phyloP scores from a whole-genome alignment of 306 rosid species.

The Cicer cuneatum region DNA sequence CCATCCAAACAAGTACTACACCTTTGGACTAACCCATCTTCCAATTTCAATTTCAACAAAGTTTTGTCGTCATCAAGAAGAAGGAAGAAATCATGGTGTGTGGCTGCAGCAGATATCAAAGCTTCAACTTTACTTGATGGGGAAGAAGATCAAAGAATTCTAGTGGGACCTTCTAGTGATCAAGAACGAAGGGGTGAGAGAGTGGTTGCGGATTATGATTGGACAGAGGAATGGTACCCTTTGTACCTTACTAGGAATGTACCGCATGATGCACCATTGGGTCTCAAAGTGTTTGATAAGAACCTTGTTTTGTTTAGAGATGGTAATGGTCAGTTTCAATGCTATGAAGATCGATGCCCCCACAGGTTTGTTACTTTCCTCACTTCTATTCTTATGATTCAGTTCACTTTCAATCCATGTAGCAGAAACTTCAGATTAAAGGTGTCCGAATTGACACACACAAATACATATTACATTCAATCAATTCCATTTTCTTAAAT shows the following conservation, averaged over 20 bases:
- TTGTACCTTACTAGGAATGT: slow-evolving; percentile 71
- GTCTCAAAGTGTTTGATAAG: slow-evolving; percentile 76
- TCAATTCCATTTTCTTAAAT: too few species aligned
- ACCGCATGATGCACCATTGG: slow-evolving; percentile 89
- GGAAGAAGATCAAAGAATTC: slow-evolving; percentile 51
- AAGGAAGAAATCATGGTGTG: slow-evolving; percentile 39
- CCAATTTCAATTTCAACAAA: slow-evolving; percentile 38
- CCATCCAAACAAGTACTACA: slow-evolving; percentile 30
- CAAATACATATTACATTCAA: too few species aligned
- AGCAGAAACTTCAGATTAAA: too few species aligned
- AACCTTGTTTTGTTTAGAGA: slow-evolving; percentile 75
- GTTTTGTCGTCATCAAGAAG: slow-evolving; percentile 4
- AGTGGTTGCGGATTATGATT: slow-evolving; percentile 66
- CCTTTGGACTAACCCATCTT: slow-evolving; percentile 32
- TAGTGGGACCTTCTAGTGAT: slow-evolving; percentile 58
- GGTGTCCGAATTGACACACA: too few species aligned
- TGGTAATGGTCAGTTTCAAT: slow-evolving; percentile 60
- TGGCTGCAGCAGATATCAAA: slow-evolving; percentile 57
- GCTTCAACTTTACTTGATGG: slow-evolving; percentile 49
- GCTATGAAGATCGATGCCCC: slow-evolving; percentile 90
- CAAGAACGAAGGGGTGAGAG: slow-evolving; percentile 55
- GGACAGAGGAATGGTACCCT: slow-evolving; percentile 98
- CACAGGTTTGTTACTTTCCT: slow-evolving; percentile 61
- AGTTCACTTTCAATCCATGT: too few species aligned
- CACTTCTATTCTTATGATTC: neutral